These are phyloP conservation scores for Anthoceros angustus DNA, from an alignment of 225 moss, liverwort and hornwort species.

Conservation along the genomic window DNA sequence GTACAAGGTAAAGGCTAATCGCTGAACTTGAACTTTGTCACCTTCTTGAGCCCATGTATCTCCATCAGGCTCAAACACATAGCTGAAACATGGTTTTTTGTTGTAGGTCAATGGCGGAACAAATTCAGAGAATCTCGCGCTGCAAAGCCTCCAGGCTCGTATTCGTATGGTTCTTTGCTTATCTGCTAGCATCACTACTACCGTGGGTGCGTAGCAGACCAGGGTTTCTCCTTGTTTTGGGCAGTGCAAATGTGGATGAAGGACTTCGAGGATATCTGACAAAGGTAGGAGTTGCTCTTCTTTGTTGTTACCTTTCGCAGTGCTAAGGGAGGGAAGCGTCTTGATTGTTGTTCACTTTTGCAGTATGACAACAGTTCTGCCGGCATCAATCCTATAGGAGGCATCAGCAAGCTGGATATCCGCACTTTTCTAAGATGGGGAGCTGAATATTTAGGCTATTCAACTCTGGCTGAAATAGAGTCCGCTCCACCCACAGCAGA, in stretches of 20 bases:
- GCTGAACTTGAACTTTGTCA: not conserved
- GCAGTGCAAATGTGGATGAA: conserved; percentile 95
- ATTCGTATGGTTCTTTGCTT: conserved; percentile 90
- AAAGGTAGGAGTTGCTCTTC: conserved; percentile 30
- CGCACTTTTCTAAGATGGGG: conserved; percentile 66
- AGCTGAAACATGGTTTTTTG: not conserved
- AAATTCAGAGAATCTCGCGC: conserved; percentile 73
- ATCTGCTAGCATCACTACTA: conserved; percentile 78
- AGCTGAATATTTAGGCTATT: conserved; percentile 68
- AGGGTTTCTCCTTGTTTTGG: conserved; percentile 85
- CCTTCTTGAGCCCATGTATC: not conserved
- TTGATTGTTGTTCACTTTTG: not conserved
- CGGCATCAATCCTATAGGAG: conserved; percentile 85
- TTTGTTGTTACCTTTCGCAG: not conserved
- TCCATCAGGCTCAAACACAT: not conserved
- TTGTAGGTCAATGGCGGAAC: conserved; percentile 67
- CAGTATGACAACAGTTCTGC: conserved; percentile 94
- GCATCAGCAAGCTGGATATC: conserved; percentile 79
- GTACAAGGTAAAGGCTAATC: conserved; percentile 44
- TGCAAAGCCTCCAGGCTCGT: conserved; percentile 90
- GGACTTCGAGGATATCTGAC: conserved; percentile 92
- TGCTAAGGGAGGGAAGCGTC: not conserved
- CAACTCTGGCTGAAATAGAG: conserved; percentile 59
- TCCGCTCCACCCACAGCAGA: conserved; percentile 85
- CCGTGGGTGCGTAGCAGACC: conserved; percentile 87